phyloP scores from a whole-genome alignment of 2,329 filamentous ascomycete species.

The Trichoderma sp. region DNA sequence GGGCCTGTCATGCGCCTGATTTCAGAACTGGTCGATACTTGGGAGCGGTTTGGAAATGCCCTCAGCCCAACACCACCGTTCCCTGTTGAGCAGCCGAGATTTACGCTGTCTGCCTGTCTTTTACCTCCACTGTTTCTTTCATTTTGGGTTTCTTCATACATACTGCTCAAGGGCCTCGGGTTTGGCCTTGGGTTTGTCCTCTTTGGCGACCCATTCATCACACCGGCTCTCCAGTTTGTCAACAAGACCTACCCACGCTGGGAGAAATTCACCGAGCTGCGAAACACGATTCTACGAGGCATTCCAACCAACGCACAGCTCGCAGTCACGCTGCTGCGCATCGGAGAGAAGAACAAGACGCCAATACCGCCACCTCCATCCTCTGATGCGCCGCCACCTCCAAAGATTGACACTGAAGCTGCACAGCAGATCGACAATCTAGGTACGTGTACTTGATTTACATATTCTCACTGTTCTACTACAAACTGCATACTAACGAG shows the following conservation, averaged over 20 bases:
- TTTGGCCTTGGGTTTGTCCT: constrained; percentile 71
- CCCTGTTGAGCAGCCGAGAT: constrained; percentile 47
- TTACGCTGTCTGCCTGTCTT: constrained; percentile 53
- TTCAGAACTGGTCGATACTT: constrained; percentile 47
- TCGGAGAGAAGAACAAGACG: constrained; percentile 77
- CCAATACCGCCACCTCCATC: constrained; percentile 63
- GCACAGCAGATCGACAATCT: constrained; percentile 36
- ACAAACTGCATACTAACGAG: neutral
- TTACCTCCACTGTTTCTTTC: constrained; percentile 51
- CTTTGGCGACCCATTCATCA: constrained; percentile 75
- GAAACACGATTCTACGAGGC: constrained; percentile 74
- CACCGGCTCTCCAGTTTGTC: constrained; percentile 54
- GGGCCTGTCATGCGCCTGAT: constrained; percentile 64
- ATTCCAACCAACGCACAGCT: constrained; percentile 85
- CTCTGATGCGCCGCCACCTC: constrained; percentile 34
- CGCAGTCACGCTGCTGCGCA: constrained; percentile 73
- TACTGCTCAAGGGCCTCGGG: constrained; percentile 61
- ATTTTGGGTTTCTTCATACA: constrained; percentile 54
- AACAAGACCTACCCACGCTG: constrained; percentile 65
- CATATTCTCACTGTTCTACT: neutral
- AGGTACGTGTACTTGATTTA: constrained; percentile 26
- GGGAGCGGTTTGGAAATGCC: constrained; percentile 52
- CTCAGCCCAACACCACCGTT: constrained; percentile 64
- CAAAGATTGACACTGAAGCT: constrained; percentile 44
- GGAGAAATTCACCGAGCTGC: constrained; percentile 70